phyloP scores from a whole-genome alignment of 2,329 filamentous ascomycete genomes.

The Trichoderma koningii region DNA sequence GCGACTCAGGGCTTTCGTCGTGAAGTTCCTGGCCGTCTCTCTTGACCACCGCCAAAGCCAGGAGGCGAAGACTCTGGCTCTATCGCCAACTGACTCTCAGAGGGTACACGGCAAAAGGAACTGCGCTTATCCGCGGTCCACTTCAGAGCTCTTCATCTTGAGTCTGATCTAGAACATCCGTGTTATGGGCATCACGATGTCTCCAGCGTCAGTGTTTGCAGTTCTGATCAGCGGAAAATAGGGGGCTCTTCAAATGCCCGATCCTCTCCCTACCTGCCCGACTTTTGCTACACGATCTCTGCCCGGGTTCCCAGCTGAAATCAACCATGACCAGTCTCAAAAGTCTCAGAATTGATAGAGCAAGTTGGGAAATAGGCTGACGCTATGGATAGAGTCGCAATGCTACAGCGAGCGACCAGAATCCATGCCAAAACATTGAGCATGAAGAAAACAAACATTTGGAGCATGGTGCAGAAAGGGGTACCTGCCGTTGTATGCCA shows the following conservation, averaged over 20 bases:
- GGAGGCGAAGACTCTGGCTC: no score
- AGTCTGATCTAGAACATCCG: no score
- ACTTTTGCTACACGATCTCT: neutral
- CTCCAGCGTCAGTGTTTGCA: neutral
- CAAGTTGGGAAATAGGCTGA: neutral
- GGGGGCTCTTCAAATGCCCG: neutral
- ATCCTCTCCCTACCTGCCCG: neutral
- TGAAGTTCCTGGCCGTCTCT: no score
- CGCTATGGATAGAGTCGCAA: neutral
- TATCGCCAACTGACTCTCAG: no score
- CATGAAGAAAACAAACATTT: neutral
- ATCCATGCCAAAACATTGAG: neutral
- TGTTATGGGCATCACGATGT: neutral
- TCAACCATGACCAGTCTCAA: neutral
- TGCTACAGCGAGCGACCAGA: neutral
- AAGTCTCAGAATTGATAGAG: neutral
- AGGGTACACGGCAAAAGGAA: no score
- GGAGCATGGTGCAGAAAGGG: neutral
- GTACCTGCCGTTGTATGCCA: neutral
- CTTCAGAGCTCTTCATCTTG: no score
- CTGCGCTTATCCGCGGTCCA: no score
- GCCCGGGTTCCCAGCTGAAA: neutral
- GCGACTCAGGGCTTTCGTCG: no score
- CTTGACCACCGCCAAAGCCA: no score
- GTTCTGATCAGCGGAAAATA: neutral